phyloP scores from a whole-genome alignment of 768 basidiomycete species.

The Boletus vinaceobasis region DNA sequence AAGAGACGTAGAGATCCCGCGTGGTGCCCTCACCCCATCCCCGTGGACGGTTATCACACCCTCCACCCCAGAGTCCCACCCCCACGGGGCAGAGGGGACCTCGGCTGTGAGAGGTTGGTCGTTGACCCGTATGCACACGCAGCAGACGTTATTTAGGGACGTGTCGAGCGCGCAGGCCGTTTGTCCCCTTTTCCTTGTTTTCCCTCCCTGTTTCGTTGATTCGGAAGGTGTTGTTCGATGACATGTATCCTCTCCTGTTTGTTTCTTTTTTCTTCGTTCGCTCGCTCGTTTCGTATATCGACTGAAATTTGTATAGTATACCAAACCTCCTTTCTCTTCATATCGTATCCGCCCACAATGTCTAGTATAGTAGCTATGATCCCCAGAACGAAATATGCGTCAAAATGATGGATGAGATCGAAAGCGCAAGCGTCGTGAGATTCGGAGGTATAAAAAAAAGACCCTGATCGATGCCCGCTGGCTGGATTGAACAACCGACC shows the following conservation, averaged over 20 bases:
- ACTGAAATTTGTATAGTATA: conserved; percentile 22
- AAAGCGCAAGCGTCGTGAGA: too few species aligned
- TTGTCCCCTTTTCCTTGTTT: background rate
- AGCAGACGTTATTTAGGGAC: background rate
- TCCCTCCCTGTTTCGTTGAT: background rate
- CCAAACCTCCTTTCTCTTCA: conserved; percentile 1
- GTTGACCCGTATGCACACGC: background rate
- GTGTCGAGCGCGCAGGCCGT: conserved; percentile 3
- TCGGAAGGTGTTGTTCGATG: background rate
- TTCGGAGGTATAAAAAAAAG: too few species aligned
- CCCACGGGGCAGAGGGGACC: conserved; percentile 8
- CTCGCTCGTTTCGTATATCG: conserved; percentile 11
- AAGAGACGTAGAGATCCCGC: conserved; percentile 11
- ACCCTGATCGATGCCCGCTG: conserved; percentile 40
- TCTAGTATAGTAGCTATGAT: too few species aligned
- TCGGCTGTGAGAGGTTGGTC: background rate
- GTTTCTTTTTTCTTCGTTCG: background rate
- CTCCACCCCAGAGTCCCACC: conserved; percentile 2
- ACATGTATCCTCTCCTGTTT: conserved; percentile 7
- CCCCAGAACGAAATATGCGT: too few species aligned
- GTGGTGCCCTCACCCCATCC: background rate
- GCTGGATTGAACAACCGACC: conserved; percentile 47
- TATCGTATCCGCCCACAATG: too few species aligned
- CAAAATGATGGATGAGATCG: too few species aligned
- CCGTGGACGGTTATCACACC: background rate